Conservation (phyloP, 2,329 filamentous ascomycete species). For the Pseudocercospora fijiensis region DNA sequence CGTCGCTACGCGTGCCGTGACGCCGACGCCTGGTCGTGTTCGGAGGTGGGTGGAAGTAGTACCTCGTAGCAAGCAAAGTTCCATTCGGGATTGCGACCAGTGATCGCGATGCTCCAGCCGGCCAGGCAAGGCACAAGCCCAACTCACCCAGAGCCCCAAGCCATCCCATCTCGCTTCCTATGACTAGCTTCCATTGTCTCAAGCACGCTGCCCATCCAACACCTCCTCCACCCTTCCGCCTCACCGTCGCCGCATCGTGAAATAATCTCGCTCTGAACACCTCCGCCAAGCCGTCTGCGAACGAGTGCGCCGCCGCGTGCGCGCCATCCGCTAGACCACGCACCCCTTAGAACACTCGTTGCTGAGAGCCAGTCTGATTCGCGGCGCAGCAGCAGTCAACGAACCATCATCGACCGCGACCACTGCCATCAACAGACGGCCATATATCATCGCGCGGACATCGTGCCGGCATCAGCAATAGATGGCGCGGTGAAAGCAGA, state of each 20-base stretch:
- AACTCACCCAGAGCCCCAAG: background rate
- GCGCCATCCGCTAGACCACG: background rate
- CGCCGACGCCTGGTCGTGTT: background rate
- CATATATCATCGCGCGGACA: background rate
- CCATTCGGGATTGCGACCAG: background rate
- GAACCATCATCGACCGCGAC: background rate
- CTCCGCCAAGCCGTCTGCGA: background rate
- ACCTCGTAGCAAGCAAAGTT: background rate
- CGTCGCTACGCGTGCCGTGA: background rate
- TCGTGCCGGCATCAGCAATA: constrained; percentile 7
- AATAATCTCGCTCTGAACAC: background rate
- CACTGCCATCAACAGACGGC: background rate
- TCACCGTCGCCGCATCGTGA: constrained; percentile 12
- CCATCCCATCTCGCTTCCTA: background rate
- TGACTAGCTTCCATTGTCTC: background rate
- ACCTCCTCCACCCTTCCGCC: constrained; percentile 4
- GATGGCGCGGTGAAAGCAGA: constrained; percentile 14
- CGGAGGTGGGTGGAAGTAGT: background rate
- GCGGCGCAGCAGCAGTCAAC: background rate
- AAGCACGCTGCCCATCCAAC: background rate
- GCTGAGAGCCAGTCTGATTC: background rate
- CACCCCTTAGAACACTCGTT: constrained; percentile 10
- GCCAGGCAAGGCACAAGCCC: background rate
- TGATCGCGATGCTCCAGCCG: background rate
- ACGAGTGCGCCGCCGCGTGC: background rate